phyloP scores from a whole-genome alignment of 768 basidiomycete species.

The Phylloporus sp. region DNA sequence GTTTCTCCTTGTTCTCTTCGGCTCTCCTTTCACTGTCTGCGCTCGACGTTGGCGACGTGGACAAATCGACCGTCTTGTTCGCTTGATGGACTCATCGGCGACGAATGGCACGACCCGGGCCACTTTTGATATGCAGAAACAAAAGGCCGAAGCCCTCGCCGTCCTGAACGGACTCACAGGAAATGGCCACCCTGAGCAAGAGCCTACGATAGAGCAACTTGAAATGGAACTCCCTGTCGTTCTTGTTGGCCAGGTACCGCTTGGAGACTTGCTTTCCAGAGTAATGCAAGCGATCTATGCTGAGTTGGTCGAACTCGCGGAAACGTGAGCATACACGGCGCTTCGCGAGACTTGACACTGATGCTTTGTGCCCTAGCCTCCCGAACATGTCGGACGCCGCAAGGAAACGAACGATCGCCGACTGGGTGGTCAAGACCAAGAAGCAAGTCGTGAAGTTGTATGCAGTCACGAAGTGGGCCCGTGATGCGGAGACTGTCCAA shows the following conservation, averaged over 20 bases:
- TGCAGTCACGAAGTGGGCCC: conserved; percentile 82
- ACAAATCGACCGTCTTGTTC: not conserved
- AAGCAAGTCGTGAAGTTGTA: conserved; percentile 88
- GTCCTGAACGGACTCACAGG: conserved; percentile 25
- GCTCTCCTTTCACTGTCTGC: not conserved
- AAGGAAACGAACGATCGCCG: conserved; percentile 76
- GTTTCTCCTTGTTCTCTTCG: conserved; percentile 16
- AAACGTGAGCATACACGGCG: conserved; percentile 58
- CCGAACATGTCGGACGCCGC: conserved; percentile 80
- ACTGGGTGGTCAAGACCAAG: conserved; percentile 88
- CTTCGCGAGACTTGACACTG: conserved; percentile 1
- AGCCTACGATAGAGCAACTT: conserved; percentile 50
- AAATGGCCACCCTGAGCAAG: conserved; percentile 37
- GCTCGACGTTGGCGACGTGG: conserved; percentile 6
- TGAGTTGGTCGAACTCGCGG: conserved; percentile 76
- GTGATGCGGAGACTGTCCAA: conserved; percentile 79
- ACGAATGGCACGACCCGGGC: conserved; percentile 13
- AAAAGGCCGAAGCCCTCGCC: conserved; percentile 29
- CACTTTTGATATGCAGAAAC: conserved; percentile 25
- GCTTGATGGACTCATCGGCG: conserved; percentile 13
- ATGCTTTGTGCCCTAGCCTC: conserved; percentile 41
- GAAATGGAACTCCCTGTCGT: conserved; percentile 74
- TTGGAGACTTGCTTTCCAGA: conserved; percentile 73
- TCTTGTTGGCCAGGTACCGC: conserved; percentile 65
- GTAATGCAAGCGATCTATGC: conserved; percentile 78